A percentile compares a stretch with the other conserved stretches of the same genome.
Evolutionary conservation across 1,284 basidiomycete species (phyloP).

Genomic region (Limonomyces culmigenus): DNA sequence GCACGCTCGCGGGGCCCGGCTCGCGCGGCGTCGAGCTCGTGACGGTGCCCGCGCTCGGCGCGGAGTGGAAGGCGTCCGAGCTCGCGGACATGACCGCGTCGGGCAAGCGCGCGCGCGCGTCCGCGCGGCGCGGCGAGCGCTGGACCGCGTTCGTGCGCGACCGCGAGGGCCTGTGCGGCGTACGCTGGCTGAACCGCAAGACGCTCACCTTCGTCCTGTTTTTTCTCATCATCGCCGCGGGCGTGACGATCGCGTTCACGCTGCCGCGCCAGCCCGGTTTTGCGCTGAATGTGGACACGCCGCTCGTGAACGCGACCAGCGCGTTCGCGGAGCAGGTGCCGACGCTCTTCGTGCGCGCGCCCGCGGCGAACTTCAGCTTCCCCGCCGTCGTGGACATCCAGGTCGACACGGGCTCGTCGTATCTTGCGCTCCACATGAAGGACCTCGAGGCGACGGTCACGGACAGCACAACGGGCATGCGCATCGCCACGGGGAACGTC

Average conservation of each 20-base stretch:
- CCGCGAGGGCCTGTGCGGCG: slow-evolving; percentile 55
- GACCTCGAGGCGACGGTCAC: slow-evolving; percentile 46
- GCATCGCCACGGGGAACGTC: slow-evolving; percentile 50
- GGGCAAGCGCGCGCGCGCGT: slow-evolving; percentile 36
- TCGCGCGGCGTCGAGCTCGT: slow-evolving; percentile 56
- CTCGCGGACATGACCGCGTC: slow-evolving; percentile 57
- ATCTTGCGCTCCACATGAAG: slow-evolving; percentile 57
- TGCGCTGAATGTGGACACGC: slow-evolving; percentile 35
- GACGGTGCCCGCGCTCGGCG: slow-evolving; percentile 73
- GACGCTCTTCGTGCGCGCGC: slow-evolving; percentile 46
- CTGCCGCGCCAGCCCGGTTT: slow-evolving; percentile 69
- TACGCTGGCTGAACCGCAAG: slow-evolving; percentile 58
- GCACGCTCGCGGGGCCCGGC: slow-evolving; percentile 16
- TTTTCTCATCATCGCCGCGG: slow-evolving; percentile 34
- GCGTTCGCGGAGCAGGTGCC: slow-evolving; percentile 34
- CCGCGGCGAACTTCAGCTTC: slow-evolving; percentile 80
- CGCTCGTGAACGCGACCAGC: slow-evolving; percentile 42
- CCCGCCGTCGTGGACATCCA: slow-evolving; percentile 55
- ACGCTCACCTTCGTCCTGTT: slow-evolving; percentile 50
- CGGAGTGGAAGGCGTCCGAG: slow-evolving; percentile 74
- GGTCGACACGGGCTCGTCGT: slow-evolving; percentile 55
- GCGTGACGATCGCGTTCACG: slow-evolving; percentile 53
- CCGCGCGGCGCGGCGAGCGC: slow-evolving; percentile 32
- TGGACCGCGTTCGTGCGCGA: slow-evolving; percentile 63
- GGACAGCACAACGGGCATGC: slow-evolving; percentile 42